phyloP scores from a whole-genome alignment of 257 asterid species.

The Scutellaria baicalensis region DNA sequence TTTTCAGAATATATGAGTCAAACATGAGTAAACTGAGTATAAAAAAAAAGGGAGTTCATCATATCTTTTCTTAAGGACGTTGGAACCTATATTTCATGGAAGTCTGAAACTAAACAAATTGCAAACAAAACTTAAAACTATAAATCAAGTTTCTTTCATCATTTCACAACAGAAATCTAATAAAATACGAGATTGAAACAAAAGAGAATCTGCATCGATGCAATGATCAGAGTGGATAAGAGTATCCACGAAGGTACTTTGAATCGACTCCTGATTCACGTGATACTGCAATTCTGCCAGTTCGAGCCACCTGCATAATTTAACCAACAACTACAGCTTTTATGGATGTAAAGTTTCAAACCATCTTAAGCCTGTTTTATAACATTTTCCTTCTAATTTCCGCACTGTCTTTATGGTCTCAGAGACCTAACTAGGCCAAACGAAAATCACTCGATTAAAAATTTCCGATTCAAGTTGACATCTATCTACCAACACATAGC shows the following conservation, averaged over 20 bases:
- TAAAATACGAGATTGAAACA: not conserved
- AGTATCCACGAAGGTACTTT: conserved; percentile 73
- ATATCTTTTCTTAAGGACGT: too few relatives aligned
- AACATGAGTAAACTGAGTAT: too few relatives aligned
- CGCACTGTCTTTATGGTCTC: not conserved
- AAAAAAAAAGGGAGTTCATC: too few relatives aligned
- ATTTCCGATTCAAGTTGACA: not conserved
- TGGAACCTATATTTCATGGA: too few relatives aligned
- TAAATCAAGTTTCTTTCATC: not conserved
- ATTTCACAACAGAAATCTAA: not conserved
- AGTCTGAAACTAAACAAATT: too few relatives aligned
- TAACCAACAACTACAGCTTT: not conserved
- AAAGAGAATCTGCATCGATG: not conserved
- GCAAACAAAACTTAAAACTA: not conserved
- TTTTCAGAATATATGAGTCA: too few relatives aligned
- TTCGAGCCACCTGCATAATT: conserved; percentile 70
- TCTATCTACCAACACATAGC: not conserved
- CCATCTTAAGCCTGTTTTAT: too few relatives aligned
- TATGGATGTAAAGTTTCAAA: not conserved
- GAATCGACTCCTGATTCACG: conserved; percentile 94
- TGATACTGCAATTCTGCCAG: conserved; percentile 75
- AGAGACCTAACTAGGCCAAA: not conserved
- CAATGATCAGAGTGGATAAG: conserved; percentile 47
- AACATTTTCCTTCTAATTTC: too few relatives aligned
- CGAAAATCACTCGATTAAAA: not conserved